A percentile compares a stretch with the other conserved stretches of the same genome.
phyloP scores from a whole-genome alignment of 2,329 filamentous ascomycete genomes.

The Fusarium metavorans region DNA sequence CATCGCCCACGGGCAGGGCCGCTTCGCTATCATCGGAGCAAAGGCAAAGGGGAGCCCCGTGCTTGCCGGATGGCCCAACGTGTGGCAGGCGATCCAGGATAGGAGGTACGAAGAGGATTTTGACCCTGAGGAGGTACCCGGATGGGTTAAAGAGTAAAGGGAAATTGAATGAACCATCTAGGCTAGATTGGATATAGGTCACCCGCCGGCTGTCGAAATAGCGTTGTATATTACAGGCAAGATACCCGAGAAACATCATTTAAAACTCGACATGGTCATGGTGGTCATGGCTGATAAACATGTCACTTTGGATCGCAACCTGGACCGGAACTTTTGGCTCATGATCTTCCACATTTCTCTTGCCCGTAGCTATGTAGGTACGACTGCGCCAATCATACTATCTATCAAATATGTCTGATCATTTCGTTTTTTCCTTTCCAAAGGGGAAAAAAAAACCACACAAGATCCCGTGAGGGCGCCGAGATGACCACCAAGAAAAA shows the following conservation, averaged over 20 bases:
- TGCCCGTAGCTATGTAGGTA: slow-evolving; percentile 22
- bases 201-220: slow-evolving; percentile 3
- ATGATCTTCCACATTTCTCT: slow-evolving; percentile 39
- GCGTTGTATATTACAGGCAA: slow-evolving; percentile 32
- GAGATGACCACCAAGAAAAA: slow-evolving; percentile 11
- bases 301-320: background rate
- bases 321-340: slow-evolving; percentile 22
- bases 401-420: slow-evolving; percentile 41
- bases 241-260: slow-evolving; percentile 34
- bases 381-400: slow-evolving; percentile 29
- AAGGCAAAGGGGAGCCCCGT: slow-evolving; percentile 74
- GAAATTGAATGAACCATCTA: background rate
- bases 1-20: slow-evolving; percentile 79
- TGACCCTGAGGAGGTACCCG: slow-evolving; percentile 76
- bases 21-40: slow-evolving; percentile 86
- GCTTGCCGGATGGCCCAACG: slow-evolving; percentile 79
- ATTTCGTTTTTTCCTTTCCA: slow-evolving; percentile 34
- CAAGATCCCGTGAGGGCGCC: slow-evolving; percentile 10
- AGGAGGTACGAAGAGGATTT: slow-evolving; percentile 68
- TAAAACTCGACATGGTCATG: slow-evolving; percentile 6
- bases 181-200: slow-evolving; percentile 13
- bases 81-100: slow-evolving; percentile 76
- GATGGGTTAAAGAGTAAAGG: slow-evolving; percentile 72
- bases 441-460: slow-evolving; percentile 30
- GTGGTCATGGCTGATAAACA: background rate